A percentile compares a stretch with the other conserved stretches of the same genome.
These are phyloP conservation scores for Colletotrichum brevisporum DNA, from an alignment of 2,329 filamentous ascomycete genomes.

Conservation along the genomic window DNA sequence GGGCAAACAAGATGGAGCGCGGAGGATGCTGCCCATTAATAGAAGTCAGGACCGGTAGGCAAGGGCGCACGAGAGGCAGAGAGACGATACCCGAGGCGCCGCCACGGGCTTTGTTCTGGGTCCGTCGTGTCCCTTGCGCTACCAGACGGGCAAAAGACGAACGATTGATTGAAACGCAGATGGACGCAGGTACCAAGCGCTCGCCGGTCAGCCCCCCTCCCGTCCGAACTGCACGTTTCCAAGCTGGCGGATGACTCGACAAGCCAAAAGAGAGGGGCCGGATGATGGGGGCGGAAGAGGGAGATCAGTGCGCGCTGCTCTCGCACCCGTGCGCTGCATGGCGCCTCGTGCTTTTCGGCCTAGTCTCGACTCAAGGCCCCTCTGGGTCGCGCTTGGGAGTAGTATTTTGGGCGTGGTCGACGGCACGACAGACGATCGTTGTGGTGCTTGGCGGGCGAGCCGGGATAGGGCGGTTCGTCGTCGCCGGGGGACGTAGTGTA, in stretches of 20 bases:
- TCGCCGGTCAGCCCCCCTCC: slow-evolving; percentile 1
- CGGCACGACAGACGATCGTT: slow-evolving; percentile 25
- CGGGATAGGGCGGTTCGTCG: slow-evolving; percentile 10
- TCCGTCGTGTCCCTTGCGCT: slow-evolving; percentile 9
- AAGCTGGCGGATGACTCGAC: slow-evolving; percentile 21
- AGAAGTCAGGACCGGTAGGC: slow-evolving; percentile 30
- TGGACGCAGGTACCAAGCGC: slow-evolving; percentile 23
- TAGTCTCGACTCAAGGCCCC: slow-evolving; percentile 8
- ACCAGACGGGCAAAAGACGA: neutral
- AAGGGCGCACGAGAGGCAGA: slow-evolving; percentile 19
- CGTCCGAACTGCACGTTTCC: slow-evolving; percentile 21
- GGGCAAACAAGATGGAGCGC: slow-evolving; percentile 8
- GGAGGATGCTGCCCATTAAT: slow-evolving; percentile 18
- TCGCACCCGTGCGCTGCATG: slow-evolving; percentile 28
- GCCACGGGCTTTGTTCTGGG: slow-evolving; percentile 32
- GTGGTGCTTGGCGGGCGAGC: slow-evolving; percentile 10
- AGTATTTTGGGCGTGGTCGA: neutral
- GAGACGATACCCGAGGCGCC: slow-evolving; percentile 12
- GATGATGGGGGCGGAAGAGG: slow-evolving; percentile 1
- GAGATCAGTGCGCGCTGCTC: slow-evolving; percentile 28
- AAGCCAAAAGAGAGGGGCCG: slow-evolving; percentile 4
- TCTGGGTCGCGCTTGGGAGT: slow-evolving; percentile 17
- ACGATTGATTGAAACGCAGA: slow-evolving; percentile 16
- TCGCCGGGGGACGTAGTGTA: neutral
- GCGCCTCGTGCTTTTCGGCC: slow-evolving; percentile 20